A percentile compares a stretch with the other conserved stretches of the same genome.
These are phyloP conservation scores for Spirogloea muscicola DNA, from an alignment of 139 green algal genomes.

Conservation along the genomic window DNA sequence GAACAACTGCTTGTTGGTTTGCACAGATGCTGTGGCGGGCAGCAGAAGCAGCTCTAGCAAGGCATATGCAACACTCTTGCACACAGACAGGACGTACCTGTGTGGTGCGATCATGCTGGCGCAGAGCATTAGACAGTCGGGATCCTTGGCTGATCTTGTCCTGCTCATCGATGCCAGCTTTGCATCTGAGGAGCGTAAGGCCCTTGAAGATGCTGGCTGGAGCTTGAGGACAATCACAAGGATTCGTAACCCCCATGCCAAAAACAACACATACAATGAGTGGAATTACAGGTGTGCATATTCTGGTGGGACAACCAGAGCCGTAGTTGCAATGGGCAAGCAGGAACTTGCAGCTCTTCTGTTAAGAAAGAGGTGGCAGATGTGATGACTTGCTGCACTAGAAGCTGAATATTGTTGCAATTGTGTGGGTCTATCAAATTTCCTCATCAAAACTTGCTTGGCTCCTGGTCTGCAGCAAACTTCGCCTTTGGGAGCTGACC, in stretches of 20 bases:
- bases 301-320: no score
- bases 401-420: no score
- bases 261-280: neutral
- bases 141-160: neutral
- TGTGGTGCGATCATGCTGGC: slow-evolving; percentile 1
- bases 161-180: neutral
- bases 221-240: neutral
- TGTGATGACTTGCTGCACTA: no score
- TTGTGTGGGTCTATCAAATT: no score
- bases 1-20: no score
- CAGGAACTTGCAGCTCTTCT: no score
- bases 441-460: no score
- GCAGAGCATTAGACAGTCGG: neutral
- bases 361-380: no score
- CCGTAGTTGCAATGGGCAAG: no score
- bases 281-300: slow-evolving; percentile 28
- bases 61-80: neutral
- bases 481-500: slow-evolving; percentile 12
- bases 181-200: neutral
- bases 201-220: neutral
- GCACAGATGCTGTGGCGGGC: no score
- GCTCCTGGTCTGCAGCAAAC: neutral
- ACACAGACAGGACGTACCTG: neutral
- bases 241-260: slow-evolving; percentile 2
- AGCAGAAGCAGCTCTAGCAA: no score